These are phyloP conservation scores for Boletus pseudopeckii DNA, from an alignment of 768 basidiomycete genomes.

Conservation along the genomic window DNA sequence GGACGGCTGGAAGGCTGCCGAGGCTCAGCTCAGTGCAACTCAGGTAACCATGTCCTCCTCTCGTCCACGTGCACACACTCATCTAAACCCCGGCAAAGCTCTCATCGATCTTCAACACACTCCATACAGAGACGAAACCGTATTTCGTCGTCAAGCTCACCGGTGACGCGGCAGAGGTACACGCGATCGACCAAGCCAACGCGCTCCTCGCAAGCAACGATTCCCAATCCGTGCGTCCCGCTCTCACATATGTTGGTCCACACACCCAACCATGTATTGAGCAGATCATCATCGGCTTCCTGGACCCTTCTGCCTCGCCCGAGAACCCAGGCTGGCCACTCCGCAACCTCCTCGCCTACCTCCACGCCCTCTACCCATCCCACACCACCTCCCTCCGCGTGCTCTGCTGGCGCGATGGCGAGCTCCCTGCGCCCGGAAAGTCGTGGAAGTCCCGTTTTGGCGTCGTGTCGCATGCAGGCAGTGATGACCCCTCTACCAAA, in stretches of 20 bases:
- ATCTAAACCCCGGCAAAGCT: slow-evolving; percentile 38
- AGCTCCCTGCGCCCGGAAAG: slow-evolving; percentile 38
- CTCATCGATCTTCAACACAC: slow-evolving; percentile 46
- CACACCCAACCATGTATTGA: slow-evolving; percentile 17
- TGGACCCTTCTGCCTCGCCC: slow-evolving; percentile 81
- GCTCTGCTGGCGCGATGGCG: slow-evolving; percentile 74
- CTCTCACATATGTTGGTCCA: not conserved
- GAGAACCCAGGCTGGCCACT: slow-evolving; percentile 88
- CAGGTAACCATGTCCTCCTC: slow-evolving; percentile 33
- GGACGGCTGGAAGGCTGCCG: slow-evolving; percentile 54
- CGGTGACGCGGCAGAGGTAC: slow-evolving; percentile 38
- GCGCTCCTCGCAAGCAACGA: slow-evolving; percentile 52
- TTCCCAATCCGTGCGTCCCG: slow-evolving; percentile 38
- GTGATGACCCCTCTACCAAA: slow-evolving; percentile 20
- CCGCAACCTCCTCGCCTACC: slow-evolving; percentile 85
- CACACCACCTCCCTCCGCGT: slow-evolving; percentile 52
- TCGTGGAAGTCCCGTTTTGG: slow-evolving; percentile 68
- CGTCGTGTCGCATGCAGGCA: slow-evolving; percentile 32
- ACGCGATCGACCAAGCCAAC: slow-evolving; percentile 53
- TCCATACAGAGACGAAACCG: slow-evolving; percentile 40
- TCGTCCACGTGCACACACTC: not conserved
- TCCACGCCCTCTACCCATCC: slow-evolving; percentile 56
- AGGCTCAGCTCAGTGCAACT: slow-evolving; percentile 40
- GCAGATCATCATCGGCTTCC: slow-evolving; percentile 58
- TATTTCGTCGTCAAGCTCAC: slow-evolving; percentile 61